A percentile compares a stretch with the other conserved stretches of the same genome.
These are phyloP conservation scores for Spergularia bocconei DNA, from an alignment of 148 eudicot genomes.

Conservation along the genomic window DNA sequence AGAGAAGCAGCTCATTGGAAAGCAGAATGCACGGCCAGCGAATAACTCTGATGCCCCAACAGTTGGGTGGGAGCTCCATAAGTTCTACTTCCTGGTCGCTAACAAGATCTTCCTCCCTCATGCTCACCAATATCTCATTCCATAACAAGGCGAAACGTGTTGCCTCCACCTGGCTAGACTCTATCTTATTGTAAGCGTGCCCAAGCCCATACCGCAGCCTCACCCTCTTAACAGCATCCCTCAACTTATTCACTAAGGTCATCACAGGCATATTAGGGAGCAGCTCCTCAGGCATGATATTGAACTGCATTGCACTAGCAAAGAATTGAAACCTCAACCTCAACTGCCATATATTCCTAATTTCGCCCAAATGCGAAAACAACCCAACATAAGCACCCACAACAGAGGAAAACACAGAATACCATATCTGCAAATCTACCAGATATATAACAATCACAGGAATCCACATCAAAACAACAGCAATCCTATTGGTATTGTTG, in stretches of 20 bases:
- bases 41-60: constrained; percentile 80
- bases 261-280: constrained; percentile 33
- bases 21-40: constrained; percentile 94
- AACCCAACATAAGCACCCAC: constrained; percentile 66
- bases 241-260: constrained; percentile 57
- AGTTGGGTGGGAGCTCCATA: constrained; percentile 74
- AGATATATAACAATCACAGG: constrained; percentile 78
- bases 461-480: constrained; percentile 65
- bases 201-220: constrained; percentile 89
- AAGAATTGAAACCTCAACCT: constrained; percentile 96
- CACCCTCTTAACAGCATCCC: constrained; percentile 61
- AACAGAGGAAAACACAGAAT: constrained; percentile 59
- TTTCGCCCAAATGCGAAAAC: constrained; percentile 90
- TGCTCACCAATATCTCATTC: constrained; percentile 72
- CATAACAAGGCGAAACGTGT: constrained; percentile 83
- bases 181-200: constrained; percentile 66
- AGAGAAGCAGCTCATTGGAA: constrained; percentile 83
- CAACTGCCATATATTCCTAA: constrained; percentile 72
- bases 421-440: constrained; percentile 91
- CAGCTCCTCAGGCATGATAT: constrained; percentile 74
- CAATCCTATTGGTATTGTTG: constrained; percentile 57
- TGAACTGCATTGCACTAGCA: constrained; percentile 90
- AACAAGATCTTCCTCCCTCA: constrained; percentile 89
- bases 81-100: constrained; percentile 81
- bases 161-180: constrained; percentile 81